Evolutionary conservation across 2,329 filamentous ascomycete species (phyloP), one percentile per base, ranked within the genome.

Genomic region (Phoma sp.): DNA sequence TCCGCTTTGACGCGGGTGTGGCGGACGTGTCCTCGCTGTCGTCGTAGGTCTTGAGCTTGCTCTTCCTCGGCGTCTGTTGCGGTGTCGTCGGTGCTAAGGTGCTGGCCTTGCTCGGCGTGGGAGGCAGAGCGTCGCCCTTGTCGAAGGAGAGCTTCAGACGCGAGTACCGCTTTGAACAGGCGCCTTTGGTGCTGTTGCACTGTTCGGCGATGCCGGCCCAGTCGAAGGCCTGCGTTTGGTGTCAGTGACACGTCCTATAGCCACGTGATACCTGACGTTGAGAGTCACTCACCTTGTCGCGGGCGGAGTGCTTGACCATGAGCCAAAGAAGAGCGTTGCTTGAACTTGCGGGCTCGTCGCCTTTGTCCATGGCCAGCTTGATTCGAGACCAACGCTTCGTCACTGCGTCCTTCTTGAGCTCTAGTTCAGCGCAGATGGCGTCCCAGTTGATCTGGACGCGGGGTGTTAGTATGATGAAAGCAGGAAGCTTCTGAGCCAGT

Each of bases 361-460:
- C 63, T 7, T 59, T 58, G 1, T 65, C 61, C 41, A 74, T 63
- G 2, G 62, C 55, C 17, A 60, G 37, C 59, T 65, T 70, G n/a
- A 75, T 64, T 13, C 73, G 69, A 7, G 67, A 70, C 71, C 71
- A 74, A 21, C 73, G 71, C 62, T 73, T 74, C 1, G 51, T 47
- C 2, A 54, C 59, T 0, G 72, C 71, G 13, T 58, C 60, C 10
- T 60, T 60, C n/a, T 64, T 69, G 19, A 75, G 62, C 6, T 62
- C 33, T 2, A 76, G 60, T 0, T 55, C 65, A 2, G 48, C 41
- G 38, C 57, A 59, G 17, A 76, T 61, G 1, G 68, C 57, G 1
- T 54, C 43, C 62, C 64, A 73, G 52, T 75, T 63, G n/a, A 75
- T 65, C 74, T 75, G 17, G 33, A 3, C 4, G 13, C 15, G 10